Evolutionary conservation across 345 rosid species (phyloP).

Genomic region (Citrus inodora): DNA sequence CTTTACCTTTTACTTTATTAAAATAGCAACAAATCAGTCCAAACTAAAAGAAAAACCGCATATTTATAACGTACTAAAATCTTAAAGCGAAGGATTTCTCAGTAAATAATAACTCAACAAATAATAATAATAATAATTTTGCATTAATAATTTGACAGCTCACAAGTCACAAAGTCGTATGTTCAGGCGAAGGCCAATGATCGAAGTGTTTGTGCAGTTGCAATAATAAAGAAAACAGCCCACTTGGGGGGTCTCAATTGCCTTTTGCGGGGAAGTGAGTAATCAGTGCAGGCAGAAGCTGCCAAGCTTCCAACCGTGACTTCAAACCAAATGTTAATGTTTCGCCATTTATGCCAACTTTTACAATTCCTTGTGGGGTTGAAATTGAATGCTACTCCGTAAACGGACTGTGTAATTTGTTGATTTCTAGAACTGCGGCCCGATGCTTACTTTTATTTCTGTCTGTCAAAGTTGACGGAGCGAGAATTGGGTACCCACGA

Average conservation of each 20-base stretch:
- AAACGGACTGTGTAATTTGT: background rate
- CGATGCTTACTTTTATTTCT: background rate
- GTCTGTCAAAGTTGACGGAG: constrained; percentile 6
- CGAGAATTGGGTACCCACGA: background rate
- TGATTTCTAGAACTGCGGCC: background rate
- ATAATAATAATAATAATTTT: too few species aligned
- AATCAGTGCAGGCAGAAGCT: background rate
- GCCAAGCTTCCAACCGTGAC: background rate
- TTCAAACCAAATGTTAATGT: background rate
- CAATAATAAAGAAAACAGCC: background rate
- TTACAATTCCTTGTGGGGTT: background rate
- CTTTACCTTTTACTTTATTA: too few species aligned
- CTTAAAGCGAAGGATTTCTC: too few species aligned
- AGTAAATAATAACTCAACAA: too few species aligned
- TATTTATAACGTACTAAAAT: too few species aligned
- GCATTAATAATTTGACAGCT: background rate
- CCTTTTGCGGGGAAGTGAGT: background rate
- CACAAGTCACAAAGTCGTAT: background rate
- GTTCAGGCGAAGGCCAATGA: background rate
- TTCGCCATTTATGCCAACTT: background rate
- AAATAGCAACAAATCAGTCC: too few species aligned
- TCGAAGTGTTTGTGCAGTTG: background rate
- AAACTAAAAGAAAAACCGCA: too few species aligned
- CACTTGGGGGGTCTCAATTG: background rate
- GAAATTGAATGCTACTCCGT: background rate